phyloP scores from a whole-genome alignment of 1,284 basidiomycete species.

The Mycosarcoma maydis region DNA sequence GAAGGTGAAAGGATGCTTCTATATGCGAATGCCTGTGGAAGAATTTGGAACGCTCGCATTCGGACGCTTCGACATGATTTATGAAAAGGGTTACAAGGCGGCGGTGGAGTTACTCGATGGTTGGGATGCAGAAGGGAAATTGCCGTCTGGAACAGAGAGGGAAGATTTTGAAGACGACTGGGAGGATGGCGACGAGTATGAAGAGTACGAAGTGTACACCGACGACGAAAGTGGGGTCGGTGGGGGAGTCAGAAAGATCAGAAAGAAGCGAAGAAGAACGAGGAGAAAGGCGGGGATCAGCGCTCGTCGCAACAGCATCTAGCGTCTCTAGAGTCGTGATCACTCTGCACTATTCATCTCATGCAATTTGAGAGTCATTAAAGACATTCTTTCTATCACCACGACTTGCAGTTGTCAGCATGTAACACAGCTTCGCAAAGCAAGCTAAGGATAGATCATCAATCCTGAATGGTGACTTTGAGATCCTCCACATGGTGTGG shows the following conservation, averaged over 20 bases:
- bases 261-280: slow-evolving; percentile 10
- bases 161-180: slow-evolving; percentile 23
- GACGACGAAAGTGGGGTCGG: slow-evolving; percentile 4
- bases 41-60: slow-evolving; percentile 64
- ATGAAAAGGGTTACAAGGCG: slow-evolving; percentile 82
- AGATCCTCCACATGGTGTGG: too few species aligned
- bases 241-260: slow-evolving; percentile 4
- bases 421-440: too few species aligned
- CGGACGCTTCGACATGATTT: slow-evolving; percentile 72
- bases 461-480: too few species aligned
- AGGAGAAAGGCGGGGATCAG: slow-evolving; percentile 41
- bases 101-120: slow-evolving; percentile 78
- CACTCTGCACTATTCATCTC: too few species aligned
- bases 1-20: slow-evolving; percentile 83
- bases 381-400: too few species aligned
- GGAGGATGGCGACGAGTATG: slow-evolving; percentile 8
- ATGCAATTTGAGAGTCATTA: too few species aligned
- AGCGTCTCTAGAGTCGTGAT: slow-evolving; percentile 1
- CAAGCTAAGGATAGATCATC: too few species aligned
- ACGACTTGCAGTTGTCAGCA: too few species aligned
- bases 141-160: slow-evolving; percentile 76
- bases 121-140: slow-evolving; percentile 81
- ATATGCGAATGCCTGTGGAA: slow-evolving; percentile 90
- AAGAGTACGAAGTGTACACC: slow-evolving; percentile 11
- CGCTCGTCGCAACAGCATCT: slow-evolving; percentile 52